Percentiles rank a stretch among this genome's conserved stretches.
Conservation (phyloP, 2,329 filamentous ascomycete genomes). For the Cladosporium sp. region DNA sequence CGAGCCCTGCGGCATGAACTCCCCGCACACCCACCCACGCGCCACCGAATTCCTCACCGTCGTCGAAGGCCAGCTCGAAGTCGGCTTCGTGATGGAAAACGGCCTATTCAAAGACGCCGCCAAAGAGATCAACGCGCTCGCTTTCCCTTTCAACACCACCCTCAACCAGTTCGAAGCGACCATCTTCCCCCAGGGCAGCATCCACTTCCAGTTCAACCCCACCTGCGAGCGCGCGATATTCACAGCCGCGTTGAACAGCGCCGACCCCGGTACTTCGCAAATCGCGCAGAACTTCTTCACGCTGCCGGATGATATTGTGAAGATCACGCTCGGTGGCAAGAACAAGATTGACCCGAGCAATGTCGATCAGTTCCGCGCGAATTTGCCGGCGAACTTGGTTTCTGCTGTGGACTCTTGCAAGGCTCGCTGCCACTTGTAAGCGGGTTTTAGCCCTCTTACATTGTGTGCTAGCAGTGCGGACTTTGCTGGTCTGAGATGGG, state of each 20-base stretch:
- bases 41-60: constrained; percentile 51
- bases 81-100: constrained; percentile 52
- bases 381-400: constrained; percentile 18
- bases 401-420: constrained; percentile 15
- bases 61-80: constrained; percentile 41
- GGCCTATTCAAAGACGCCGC: constrained; percentile 38
- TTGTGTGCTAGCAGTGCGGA: not conserved
- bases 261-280: constrained; percentile 45
- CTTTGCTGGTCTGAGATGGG: not conserved
- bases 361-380: constrained; percentile 17
- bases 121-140: constrained; percentile 21
- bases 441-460: not conserved
- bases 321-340: constrained; percentile 38
- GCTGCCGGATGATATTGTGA: constrained; percentile 38
- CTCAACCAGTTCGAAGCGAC: constrained; percentile 47
- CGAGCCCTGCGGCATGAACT: constrained; percentile 48
- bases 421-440: constrained; percentile 13
- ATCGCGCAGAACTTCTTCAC: constrained; percentile 48
- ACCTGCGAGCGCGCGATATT: constrained; percentile 47
- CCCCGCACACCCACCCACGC: constrained; percentile 50
- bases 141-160: constrained; percentile 42
- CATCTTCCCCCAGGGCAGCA: constrained; percentile 49
- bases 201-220: constrained; percentile 53
- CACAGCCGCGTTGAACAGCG: constrained; percentile 45
- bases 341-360: constrained; percentile 14